A percentile compares a stretch with the other conserved stretches of the same genome.
phyloP scores from a whole-genome alignment of 2,329 filamentous ascomycete species.

The Pleurostoma richardsiae region DNA sequence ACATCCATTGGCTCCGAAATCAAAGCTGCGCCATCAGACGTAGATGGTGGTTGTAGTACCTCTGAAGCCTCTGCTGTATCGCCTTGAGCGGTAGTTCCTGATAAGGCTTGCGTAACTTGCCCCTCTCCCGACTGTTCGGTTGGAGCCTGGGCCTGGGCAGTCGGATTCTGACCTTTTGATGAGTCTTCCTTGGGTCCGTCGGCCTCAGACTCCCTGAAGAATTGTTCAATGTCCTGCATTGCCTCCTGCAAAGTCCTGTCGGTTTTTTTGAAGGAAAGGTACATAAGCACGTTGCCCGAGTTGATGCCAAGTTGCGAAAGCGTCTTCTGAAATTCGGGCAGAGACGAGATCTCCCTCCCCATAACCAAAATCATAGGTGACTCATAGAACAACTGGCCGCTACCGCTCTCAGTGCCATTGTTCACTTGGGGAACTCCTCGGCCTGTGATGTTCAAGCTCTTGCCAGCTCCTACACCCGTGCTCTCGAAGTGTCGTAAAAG shows the following conservation, averaged over 20 bases:
- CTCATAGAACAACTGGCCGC: constrained; percentile 83
- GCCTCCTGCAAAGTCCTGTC: constrained; percentile 79
- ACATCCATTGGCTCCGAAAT: constrained; percentile 19
- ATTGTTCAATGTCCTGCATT: constrained; percentile 72
- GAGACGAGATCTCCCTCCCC: constrained; percentile 70
- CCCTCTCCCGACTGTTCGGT: constrained; percentile 1
- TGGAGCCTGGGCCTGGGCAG: constrained; percentile 3
- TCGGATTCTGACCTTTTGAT: constrained; percentile 9
- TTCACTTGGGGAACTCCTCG: constrained; percentile 64
- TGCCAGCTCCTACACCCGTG: constrained; percentile 55
- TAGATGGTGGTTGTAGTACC: not conserved
- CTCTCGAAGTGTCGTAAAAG: constrained; percentile 87
- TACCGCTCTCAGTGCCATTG: constrained; percentile 45
- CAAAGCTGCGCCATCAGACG: not conserved
- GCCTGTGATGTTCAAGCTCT: constrained; percentile 75
- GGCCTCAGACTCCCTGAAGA: constrained; percentile 55
- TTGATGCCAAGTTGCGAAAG: constrained; percentile 83
- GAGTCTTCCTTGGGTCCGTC: constrained; percentile 6
- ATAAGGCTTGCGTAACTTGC: not conserved
- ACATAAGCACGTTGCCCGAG: constrained; percentile 73
- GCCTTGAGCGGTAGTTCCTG: constrained; percentile 4
- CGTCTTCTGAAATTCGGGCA: constrained; percentile 83
- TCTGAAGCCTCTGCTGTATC: constrained; percentile 6
- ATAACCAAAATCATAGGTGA: constrained; percentile 80
- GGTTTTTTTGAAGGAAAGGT: constrained; percentile 71